Percentiles rank a stretch among this genome's conserved stretches.
phyloP scores from a whole-genome alignment of 805 yeast genomes.

The Suhomyces prunicola region DNA sequence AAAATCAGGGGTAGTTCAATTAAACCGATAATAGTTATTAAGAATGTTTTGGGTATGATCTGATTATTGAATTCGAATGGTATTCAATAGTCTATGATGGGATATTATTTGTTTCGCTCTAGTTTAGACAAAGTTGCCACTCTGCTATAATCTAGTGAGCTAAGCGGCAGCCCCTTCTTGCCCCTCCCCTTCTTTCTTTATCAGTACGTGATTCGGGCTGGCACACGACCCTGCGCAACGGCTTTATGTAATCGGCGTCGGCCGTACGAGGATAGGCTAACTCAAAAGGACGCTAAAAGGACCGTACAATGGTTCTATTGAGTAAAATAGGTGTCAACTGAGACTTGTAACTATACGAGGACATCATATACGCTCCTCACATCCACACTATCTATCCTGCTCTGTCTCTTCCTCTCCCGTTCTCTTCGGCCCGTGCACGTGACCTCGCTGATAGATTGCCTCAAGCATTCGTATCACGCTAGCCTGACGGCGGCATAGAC shows the following conservation, averaged over 20 bases:
- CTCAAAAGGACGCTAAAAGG: no score
- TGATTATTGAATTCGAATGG: not conserved
- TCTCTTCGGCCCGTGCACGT: not conserved
- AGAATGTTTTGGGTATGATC: not conserved
- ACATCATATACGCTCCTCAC: not conserved
- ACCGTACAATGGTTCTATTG: no score
- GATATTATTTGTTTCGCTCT: not conserved
- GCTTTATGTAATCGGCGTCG: not conserved
- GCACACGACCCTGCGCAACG: not conserved
- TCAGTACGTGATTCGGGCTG: slow-evolving; percentile 1
- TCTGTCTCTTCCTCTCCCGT: not conserved
- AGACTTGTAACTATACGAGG: not conserved
- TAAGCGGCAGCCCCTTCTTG: not conserved
- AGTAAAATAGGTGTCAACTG: no score
- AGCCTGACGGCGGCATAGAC: not conserved
- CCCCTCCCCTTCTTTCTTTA: slow-evolving; percentile 1
- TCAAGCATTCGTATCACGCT: not conserved
- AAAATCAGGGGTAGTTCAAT: not conserved
- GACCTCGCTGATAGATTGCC: not conserved
- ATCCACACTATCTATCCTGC: not conserved
- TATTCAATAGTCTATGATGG: not conserved
- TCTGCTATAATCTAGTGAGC: not conserved
- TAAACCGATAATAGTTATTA: not conserved
- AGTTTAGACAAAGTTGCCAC: not conserved
- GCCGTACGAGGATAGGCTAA: not conserved